Conservation (phyloP, 257 asterid species). For the Verbena officinalis region DNA sequence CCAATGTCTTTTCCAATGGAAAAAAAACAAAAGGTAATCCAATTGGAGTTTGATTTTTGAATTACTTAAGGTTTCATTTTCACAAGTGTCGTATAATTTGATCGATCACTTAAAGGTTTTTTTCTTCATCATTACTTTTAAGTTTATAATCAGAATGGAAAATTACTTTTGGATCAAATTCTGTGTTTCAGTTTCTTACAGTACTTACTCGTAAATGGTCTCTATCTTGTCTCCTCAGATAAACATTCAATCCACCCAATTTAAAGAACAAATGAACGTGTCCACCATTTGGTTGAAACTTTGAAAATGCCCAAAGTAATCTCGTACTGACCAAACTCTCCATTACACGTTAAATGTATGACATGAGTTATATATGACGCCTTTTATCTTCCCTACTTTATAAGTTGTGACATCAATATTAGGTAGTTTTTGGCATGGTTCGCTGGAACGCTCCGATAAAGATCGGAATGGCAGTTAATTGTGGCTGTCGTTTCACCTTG, state of each 20-base stretch:
- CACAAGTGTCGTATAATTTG: too few species aligned
- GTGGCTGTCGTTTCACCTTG: too few species aligned
- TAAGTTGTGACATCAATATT: too few species aligned
- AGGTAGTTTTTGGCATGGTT: too few species aligned
- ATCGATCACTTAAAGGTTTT: too few species aligned
- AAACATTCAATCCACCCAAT: background rate
- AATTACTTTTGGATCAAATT: background rate
- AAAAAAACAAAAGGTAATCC: background rate
- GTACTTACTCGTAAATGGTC: slow-evolving; percentile 22
- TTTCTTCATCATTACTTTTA: background rate
- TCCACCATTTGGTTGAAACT: slow-evolving; percentile 2
- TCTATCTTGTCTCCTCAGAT: slow-evolving; percentile 16
- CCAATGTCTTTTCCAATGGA: slow-evolving; percentile 31
- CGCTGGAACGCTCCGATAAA: too few species aligned
- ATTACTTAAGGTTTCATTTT: background rate
- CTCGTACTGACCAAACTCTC: background rate
- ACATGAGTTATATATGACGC: too few species aligned
- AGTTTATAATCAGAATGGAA: background rate
- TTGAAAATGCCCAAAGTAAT: background rate
- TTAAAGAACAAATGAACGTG: slow-evolving; percentile 4
- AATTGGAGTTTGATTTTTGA: slow-evolving; percentile 17
- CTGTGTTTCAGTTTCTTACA: background rate
- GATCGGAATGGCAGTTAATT: too few species aligned
- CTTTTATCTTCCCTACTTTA: too few species aligned
- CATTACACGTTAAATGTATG: too few species aligned